Evolutionary conservation across 1,284 basidiomycete genomes (phyloP).

Genomic region (Blastosporella zonata): DNA sequence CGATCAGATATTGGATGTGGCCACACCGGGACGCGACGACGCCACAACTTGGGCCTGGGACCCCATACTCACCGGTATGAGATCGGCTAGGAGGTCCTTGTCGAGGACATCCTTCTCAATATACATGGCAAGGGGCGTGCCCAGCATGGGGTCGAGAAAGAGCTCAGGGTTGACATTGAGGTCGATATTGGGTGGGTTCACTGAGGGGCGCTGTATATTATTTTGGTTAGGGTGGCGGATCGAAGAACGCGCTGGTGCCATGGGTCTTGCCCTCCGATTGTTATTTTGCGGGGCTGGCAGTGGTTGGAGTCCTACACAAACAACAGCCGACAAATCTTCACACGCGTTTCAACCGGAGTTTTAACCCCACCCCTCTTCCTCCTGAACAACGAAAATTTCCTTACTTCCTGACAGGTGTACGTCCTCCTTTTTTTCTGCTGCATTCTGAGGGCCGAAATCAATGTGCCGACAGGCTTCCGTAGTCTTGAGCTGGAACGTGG

Average conservation of each 20-base stretch:
- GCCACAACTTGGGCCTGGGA: constrained; percentile 2
- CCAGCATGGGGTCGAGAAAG: constrained; percentile 78
- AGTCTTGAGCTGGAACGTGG: not conserved
- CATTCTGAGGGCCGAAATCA: not conserved
- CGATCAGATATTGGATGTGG: constrained; percentile 2
- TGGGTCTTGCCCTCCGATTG: constrained; percentile 56
- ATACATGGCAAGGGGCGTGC: constrained; percentile 68
- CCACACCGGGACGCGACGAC: constrained; percentile 2
- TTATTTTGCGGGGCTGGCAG: constrained; percentile 33
- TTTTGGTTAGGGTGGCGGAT: constrained; percentile 42
- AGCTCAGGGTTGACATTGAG: constrained; percentile 41
- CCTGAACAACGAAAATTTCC: not conserved
- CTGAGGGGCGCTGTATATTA: constrained; percentile 22
- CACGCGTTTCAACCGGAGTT: constrained; percentile 22
- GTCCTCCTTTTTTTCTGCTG: not conserved
- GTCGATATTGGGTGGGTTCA: constrained; percentile 24
- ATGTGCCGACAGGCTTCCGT: not conserved
- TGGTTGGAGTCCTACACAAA: constrained; percentile 40
- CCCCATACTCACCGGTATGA: constrained; percentile 54
- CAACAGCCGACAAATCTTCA: constrained; percentile 16
- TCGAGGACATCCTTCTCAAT: constrained; percentile 76
- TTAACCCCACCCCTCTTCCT: constrained; percentile 9
- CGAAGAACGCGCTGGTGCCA: constrained; percentile 67
- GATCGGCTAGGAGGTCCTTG: constrained; percentile 55
- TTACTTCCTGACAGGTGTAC: not conserved